These are phyloP conservation scores for Leccinum broughii DNA, from an alignment of 768 basidiomycete species.

Conservation along the genomic window DNA sequence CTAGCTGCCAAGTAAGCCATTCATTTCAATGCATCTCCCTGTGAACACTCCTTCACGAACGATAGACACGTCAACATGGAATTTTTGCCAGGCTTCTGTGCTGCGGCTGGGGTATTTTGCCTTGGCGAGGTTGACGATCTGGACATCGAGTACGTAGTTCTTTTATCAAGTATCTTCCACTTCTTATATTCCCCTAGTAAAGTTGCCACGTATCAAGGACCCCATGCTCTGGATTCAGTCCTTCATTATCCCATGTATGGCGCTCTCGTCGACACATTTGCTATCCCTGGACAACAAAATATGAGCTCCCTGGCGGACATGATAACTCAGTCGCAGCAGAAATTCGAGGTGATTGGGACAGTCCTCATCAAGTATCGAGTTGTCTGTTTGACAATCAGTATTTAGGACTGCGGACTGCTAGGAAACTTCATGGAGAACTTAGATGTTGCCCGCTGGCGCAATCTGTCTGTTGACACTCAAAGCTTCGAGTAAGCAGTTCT, in stretches of 20 bases:
- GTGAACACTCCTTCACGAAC: neutral
- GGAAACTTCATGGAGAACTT: conserved; percentile 85
- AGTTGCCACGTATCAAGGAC: conserved; percentile 11
- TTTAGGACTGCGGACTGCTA: conserved; percentile 37
- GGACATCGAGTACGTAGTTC: conserved; percentile 46
- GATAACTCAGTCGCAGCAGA: conserved; percentile 52
- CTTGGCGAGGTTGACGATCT: conserved; percentile 51
- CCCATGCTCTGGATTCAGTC: conserved; percentile 62
- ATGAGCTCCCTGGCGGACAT: conserved; percentile 54
- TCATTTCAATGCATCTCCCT: neutral
- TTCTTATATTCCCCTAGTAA: conserved; percentile 39
- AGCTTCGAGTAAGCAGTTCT: conserved; percentile 54
- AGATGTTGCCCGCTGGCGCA: conserved; percentile 74
- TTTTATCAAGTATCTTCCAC: neutral
- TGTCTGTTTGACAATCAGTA: neutral
- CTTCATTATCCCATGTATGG: conserved; percentile 35
- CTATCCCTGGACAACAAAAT: conserved; percentile 69
- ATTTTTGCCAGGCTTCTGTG: conserved; percentile 79
- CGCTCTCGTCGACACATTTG: conserved; percentile 46
- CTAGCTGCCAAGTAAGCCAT: conserved; percentile 35
- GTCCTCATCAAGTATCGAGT: neutral
- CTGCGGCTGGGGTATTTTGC: conserved; percentile 79
- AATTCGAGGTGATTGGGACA: conserved; percentile 43
- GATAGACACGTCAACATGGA: conserved; percentile 63
- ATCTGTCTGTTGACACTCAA: conserved; percentile 69